Conservation (phyloP, 805 yeast genomes). For the Starmerella roubikii region DNA sequence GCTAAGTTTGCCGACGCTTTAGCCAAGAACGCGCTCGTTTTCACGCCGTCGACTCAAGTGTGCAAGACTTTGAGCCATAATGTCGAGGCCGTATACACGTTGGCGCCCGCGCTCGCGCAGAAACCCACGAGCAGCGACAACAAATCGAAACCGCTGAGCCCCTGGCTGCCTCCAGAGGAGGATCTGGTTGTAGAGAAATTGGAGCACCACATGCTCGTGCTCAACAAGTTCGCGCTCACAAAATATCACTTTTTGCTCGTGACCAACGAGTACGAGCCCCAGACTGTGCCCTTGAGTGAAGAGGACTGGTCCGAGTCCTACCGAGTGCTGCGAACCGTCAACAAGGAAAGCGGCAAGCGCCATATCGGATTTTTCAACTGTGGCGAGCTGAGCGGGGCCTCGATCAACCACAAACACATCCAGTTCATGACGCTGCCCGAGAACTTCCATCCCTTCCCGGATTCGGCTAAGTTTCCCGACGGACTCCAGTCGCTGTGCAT, state of each 20-base stretch:
- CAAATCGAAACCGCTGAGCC: slow-evolving; percentile 30
- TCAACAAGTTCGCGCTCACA: slow-evolving; percentile 79
- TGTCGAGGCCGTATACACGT: slow-evolving; percentile 24
- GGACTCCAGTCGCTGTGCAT: slow-evolving; percentile 26
- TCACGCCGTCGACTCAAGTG: slow-evolving; percentile 36
- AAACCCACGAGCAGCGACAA: slow-evolving; percentile 22
- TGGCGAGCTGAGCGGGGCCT: slow-evolving; percentile 85
- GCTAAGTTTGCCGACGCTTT: slow-evolving; percentile 36
- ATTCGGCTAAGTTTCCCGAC: slow-evolving; percentile 26
- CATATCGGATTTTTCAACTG: slow-evolving; percentile 80
- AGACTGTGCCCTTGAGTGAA: slow-evolving; percentile 56
- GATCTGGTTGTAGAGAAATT: slow-evolving; percentile 48
- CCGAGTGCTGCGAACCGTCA: slow-evolving; percentile 39
- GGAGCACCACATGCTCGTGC: slow-evolving; percentile 45
- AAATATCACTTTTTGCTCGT: slow-evolving; percentile 67
- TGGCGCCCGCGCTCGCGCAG: slow-evolving; percentile 27
- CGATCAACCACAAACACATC: slow-evolving; percentile 83
- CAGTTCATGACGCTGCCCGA: slow-evolving; percentile 68
- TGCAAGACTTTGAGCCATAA: slow-evolving; percentile 25
- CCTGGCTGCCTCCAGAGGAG: slow-evolving; percentile 71
- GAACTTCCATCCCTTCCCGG: slow-evolving; percentile 45
- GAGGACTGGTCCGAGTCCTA: slow-evolving; percentile 52
- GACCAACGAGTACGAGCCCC: slow-evolving; percentile 61
- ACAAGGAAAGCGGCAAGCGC: slow-evolving; percentile 31
- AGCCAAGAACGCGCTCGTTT: slow-evolving; percentile 34